Evolutionary conservation across 2,329 filamentous ascomycete genomes (phyloP).

Genomic region (Pestalotiopsis sp.): DNA sequence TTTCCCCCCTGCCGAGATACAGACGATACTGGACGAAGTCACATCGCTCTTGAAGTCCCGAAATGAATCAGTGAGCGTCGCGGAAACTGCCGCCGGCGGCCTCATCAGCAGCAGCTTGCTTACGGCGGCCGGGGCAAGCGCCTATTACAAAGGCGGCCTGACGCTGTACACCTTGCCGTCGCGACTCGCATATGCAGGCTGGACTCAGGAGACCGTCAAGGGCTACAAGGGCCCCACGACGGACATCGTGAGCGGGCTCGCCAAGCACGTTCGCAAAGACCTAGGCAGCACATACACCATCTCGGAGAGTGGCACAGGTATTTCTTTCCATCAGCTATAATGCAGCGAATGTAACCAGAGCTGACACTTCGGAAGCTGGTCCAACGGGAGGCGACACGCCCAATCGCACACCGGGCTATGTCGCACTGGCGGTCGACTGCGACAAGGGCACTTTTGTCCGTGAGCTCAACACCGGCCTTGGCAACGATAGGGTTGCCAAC

Average conservation of each 20-base stretch:
- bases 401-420: constrained; percentile 64
- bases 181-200: constrained; percentile 60
- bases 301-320: constrained; percentile 57
- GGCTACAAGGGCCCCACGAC: constrained; percentile 62
- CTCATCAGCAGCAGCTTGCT: constrained; percentile 63
- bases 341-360: background rate
- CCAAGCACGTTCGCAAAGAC: constrained; percentile 56
- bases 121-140: constrained; percentile 58
- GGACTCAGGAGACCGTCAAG: constrained; percentile 55
- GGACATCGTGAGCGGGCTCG: constrained; percentile 57
- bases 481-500: constrained; percentile 57
- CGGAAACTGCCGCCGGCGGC: constrained; percentile 56
- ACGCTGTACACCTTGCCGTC: constrained; percentile 64
- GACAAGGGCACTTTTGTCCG: constrained; percentile 52
- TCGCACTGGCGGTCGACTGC: constrained; percentile 62
- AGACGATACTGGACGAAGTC: background rate
- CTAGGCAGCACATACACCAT: constrained; percentile 59
- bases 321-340: background rate
- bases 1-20: background rate
- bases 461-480: constrained; percentile 58
- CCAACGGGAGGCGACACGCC: constrained; percentile 58
- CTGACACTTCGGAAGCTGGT: constrained; percentile 43
- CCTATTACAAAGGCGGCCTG: constrained; percentile 63
- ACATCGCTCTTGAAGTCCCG: constrained; percentile 3
- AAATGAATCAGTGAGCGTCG: constrained; percentile 6